These are phyloP conservation scores for Fonsecaea monophora DNA, from an alignment of 2,329 filamentous ascomycete genomes.

Conservation along the genomic window DNA sequence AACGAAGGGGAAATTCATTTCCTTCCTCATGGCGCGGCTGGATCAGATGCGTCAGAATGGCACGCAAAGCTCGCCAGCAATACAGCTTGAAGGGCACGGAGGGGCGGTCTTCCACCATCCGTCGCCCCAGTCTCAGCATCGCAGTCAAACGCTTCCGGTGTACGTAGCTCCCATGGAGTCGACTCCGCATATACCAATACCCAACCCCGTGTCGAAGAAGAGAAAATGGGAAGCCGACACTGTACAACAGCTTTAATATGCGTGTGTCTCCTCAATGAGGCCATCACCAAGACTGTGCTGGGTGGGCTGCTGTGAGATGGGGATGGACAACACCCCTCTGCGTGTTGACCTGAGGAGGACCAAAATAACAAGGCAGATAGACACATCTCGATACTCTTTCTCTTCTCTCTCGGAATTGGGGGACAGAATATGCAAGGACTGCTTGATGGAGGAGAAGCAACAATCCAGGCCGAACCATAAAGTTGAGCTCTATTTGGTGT, in stretches of 20 bases:
- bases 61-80: not conserved
- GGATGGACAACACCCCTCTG: not conserved
- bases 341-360: not conserved
- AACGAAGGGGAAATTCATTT: not conserved
- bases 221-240: no score
- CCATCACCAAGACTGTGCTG: not conserved
- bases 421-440: not conserved
- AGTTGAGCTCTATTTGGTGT: not conserved
- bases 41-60: not conserved
- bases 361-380: not conserved
- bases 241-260: no score
- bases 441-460: not conserved
- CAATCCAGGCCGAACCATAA: not conserved
- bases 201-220: no score
- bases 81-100: not conserved
- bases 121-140: no score
- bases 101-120: not conserved
- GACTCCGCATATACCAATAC: no score
- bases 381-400: not conserved
- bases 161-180: no score
- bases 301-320: not conserved
- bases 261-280: no score
- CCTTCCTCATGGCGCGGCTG: not conserved
- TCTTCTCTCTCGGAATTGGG: not conserved
- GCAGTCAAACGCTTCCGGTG: no score